Percentiles rank a stretch among this genome's conserved stretches.
Evolutionary conservation across 257 asterid genomes (phyloP).

Genomic region (Solanum neorickii): DNA sequence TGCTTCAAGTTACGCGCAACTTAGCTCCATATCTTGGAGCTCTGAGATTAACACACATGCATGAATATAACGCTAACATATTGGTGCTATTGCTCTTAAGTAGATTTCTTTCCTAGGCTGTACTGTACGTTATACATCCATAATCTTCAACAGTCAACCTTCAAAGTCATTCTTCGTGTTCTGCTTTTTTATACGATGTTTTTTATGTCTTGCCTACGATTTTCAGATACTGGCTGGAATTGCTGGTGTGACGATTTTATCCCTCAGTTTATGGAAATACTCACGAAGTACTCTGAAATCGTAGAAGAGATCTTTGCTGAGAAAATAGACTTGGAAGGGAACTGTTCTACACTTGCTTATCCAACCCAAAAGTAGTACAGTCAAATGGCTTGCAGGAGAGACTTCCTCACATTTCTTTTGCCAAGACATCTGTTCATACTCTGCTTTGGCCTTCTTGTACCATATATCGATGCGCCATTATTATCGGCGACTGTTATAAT

Average conservation of each 20-base stretch:
- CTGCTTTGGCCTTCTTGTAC: not conserved
- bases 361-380: not conserved
- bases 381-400: not conserved
- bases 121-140: not conserved
- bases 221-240: constrained; percentile 65
- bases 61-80: not conserved
- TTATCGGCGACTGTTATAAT: not conserved
- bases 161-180: not conserved
- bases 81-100: not conserved
- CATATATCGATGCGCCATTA: not conserved
- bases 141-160: not conserved
- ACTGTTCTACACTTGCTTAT: not conserved
- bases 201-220: not conserved
- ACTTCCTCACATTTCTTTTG: not conserved
- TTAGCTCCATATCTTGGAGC: not conserved
- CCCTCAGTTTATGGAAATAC: constrained; percentile 58
- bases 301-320: constrained; percentile 4
- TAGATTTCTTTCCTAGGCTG: not conserved
- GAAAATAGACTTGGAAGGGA: not conserved
- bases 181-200: not conserved
- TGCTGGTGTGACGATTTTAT: constrained; percentile 53
- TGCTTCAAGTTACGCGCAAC: not conserved
- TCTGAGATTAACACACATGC: not conserved
- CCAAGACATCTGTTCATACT: not conserved
- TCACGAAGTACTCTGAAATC: constrained; percentile 33